Base-by-base conservation (phyloP, 169 alveolate species). In the Eimeria zaria region DNA sequence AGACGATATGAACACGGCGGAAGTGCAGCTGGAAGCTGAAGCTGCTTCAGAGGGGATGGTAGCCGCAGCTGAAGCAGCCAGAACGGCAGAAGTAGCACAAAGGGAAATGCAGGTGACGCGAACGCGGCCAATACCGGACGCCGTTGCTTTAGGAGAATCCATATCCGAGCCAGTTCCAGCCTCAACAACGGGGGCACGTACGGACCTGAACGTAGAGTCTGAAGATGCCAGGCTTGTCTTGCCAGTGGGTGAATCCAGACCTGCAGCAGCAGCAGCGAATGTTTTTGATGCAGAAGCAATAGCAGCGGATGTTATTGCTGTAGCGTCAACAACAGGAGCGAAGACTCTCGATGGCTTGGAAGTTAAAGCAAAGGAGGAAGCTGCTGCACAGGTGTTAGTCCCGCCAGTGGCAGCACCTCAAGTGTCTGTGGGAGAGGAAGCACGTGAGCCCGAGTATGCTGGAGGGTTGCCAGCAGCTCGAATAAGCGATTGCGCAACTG, bases 401-500 rank as follows among this genome's bases (percentile, higher is more conserved):
- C 48, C 93, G 71, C 14, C 83, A 60, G 81, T 30, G 73, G 46
- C 81, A 87, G 67, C 62, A 62, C 36, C 76, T 16, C 71, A n/a
- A 83, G 55, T 39, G 0, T 55, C 91, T 16, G 76, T 11, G 55
- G 76, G 58, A 58, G 76, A 30, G 22, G 69, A 67, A 48, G 20
- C 87, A 39, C 0, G 64, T 14, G 69, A 46, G 41, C 69, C 69
- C n/a, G 48, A 46, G 44, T 30, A 39, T 12, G 24, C 64, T n/a
- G 14, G 48, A 80, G 69, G 11, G 89, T 39, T 58, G 20, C 22
- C 48, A 1, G 78, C 55, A 84, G 74, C 91, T n/a, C 78, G 16
- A 53, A 80, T 22, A 39, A 11, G 89, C 89, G 91, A 48, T 30
- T 33, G 55, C 18, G 9, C 55, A 0, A 33, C 69, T 44, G 89